phyloP scores from a whole-genome alignment of 2,329 filamentous ascomycete species.

The Colletotrichum chrysophilum region DNA sequence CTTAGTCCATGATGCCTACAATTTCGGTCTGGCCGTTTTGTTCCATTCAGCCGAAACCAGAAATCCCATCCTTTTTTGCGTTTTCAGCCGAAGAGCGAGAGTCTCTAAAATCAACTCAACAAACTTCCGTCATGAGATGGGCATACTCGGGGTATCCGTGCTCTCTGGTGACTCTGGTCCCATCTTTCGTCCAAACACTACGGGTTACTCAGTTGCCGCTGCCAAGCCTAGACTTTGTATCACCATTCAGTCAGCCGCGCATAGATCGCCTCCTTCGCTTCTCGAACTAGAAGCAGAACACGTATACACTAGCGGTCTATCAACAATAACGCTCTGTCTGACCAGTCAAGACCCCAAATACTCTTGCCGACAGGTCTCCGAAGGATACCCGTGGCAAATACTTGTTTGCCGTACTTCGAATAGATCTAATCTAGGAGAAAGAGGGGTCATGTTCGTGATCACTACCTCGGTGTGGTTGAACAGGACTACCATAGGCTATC shows the following conservation, averaged over 20 bases:
- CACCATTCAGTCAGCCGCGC: constrained; percentile 3
- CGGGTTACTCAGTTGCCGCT: constrained; percentile 8
- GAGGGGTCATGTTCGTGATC: constrained; percentile 3
- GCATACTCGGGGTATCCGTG: background rate
- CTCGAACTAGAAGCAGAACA: background rate
- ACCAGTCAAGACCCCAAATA: background rate
- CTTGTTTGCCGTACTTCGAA: background rate
- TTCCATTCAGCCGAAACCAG: background rate
- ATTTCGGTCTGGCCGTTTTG: background rate
- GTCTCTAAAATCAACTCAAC: background rate
- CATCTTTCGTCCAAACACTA: background rate
- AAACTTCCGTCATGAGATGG: background rate
- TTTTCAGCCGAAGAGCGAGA: background rate
- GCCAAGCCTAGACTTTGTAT: constrained; percentile 2
- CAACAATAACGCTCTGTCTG: background rate
- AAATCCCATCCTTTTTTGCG: background rate
- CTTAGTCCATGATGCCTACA: background rate
- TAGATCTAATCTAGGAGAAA: background rate
- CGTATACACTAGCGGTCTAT: background rate
- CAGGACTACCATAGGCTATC: background rate
- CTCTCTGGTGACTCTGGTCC: background rate
- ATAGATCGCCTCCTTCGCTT: constrained; percentile 2
- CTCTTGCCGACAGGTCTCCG: constrained; percentile 20
- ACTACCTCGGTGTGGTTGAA: background rate
- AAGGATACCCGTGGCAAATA: background rate